Conservation (phyloP, 2,329 filamentous ascomycete species). For the Pyricularia grisea region DNA sequence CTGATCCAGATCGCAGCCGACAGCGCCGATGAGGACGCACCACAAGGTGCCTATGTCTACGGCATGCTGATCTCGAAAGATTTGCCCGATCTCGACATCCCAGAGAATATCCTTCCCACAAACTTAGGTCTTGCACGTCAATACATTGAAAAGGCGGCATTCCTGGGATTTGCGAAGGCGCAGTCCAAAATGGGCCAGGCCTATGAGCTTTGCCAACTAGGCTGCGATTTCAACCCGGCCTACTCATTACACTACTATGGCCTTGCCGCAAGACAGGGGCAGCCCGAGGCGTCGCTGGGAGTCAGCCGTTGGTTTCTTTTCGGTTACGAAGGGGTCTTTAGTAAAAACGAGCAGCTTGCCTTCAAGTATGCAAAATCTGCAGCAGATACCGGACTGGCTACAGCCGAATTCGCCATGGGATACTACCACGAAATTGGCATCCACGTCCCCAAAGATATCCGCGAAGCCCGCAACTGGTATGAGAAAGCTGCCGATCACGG, state of each 20-base stretch:
- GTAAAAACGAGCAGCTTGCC: constrained; percentile 91
- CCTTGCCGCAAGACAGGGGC: constrained; percentile 82
- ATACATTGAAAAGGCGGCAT: constrained; percentile 94
- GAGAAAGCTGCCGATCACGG: constrained; percentile 79
- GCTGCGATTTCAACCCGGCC: constrained; percentile 89
- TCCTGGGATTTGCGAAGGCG: constrained; percentile 89
- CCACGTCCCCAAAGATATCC: constrained; percentile 72
- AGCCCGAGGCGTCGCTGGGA: constrained; percentile 87
- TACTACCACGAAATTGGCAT: constrained; percentile 98
- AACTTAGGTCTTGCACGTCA: constrained; percentile 67
- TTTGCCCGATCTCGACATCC: constrained; percentile 80
- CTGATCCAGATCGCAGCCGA: constrained; percentile 77
- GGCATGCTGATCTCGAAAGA: constrained; percentile 91
- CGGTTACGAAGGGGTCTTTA: constrained; percentile 82
- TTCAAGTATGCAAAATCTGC: constrained; percentile 87
- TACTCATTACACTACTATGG: constrained; percentile 94
- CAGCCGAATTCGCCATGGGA: constrained; percentile 91
- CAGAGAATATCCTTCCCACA: constrained; percentile 57
- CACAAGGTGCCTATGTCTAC: constrained; percentile 90
- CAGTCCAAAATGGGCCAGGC: constrained; percentile 96
- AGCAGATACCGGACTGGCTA: constrained; percentile 70
- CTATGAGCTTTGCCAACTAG: constrained; percentile 87
- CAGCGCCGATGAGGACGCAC: constrained; percentile 88
- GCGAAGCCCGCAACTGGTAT: constrained; percentile 83
- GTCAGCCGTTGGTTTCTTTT: constrained; percentile 99